A percentile compares a stretch with the other conserved stretches of the same genome.
Evolutionary conservation across 1,284 basidiomycete species (phyloP).

Genomic region (Coniophora puteana): DNA sequence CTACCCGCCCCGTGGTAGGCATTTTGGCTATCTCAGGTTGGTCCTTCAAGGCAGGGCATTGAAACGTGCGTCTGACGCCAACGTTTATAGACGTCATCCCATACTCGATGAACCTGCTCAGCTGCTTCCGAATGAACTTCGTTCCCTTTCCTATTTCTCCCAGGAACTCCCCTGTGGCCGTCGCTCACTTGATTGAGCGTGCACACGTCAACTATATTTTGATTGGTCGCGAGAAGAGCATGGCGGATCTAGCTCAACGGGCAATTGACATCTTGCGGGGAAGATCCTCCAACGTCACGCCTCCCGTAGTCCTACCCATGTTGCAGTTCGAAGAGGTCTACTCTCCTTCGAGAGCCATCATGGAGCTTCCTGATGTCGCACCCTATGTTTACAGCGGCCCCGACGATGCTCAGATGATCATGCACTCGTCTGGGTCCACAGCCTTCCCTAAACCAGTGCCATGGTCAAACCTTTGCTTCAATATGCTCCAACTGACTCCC

Average conservation of each 20-base stretch:
- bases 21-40: too few species aligned
- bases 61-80: too few species aligned
- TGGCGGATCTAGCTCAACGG: slow-evolving; percentile 16
- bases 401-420: background rate
- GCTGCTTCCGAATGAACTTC: too few species aligned
- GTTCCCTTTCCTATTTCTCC: slow-evolving; percentile 41
- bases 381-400: too few species aligned
- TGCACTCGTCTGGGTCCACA: slow-evolving; percentile 14
- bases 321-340: background rate
- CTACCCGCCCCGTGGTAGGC: too few species aligned
- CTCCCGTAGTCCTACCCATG: background rate
- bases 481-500: background rate
- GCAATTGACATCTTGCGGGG: slow-evolving; percentile 6
- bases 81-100: too few species aligned
- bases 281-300: too few species aligned
- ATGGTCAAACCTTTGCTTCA: too few species aligned
- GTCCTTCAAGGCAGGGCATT: too few species aligned
- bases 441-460: slow-evolving; percentile 19
- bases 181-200: slow-evolving; percentile 31
- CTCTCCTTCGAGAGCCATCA: background rate
- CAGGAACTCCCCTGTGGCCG: slow-evolving; percentile 32
- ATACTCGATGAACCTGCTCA: too few species aligned
- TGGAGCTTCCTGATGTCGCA: background rate
- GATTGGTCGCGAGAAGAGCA: slow-evolving; percentile 22
- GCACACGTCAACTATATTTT: slow-evolving; percentile 24